Conservation (phyloP, 176 grass and related monocot genomes). For the Eragrostis curvula region DNA sequence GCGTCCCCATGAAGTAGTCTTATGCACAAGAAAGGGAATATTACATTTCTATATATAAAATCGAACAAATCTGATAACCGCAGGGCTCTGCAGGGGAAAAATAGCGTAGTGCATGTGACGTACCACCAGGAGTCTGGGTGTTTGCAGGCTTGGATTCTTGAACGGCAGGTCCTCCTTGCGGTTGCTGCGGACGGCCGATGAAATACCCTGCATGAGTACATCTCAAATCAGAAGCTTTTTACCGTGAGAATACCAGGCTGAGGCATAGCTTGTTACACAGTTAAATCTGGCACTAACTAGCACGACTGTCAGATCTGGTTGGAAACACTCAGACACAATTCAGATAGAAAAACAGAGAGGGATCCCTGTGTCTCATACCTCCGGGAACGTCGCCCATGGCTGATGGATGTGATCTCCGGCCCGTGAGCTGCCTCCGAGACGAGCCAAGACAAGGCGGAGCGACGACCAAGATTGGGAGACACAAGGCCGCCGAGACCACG, state of each 20-base stretch:
- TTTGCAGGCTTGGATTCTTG: not conserved
- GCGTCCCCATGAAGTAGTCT: not conserved
- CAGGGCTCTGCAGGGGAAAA: not conserved
- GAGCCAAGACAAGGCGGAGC: not conserved
- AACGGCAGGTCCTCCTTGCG: not conserved
- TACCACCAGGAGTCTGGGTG: not conserved
- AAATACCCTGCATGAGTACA: not conserved
- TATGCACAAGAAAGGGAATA: not conserved
- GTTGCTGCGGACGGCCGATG: not conserved
- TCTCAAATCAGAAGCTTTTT: not conserved
- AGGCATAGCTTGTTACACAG: not conserved
- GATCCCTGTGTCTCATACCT: not conserved
- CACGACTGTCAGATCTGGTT: not conserved
- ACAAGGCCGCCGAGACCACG: not conserved
- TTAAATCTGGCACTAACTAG: not conserved
- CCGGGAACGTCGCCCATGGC: conserved; percentile 1
- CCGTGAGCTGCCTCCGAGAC: not conserved
- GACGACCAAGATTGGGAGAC: not conserved
- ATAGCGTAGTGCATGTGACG: not conserved
- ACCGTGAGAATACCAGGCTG: not conserved
- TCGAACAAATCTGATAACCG: not conserved
- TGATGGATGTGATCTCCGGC: not conserved
- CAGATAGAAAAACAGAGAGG: not conserved
- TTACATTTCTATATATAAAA: not conserved
- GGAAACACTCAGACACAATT: not conserved